Conservation (phyloP, 2,329 filamentous ascomycete species). For the Pestalotiopsis sp. region DNA sequence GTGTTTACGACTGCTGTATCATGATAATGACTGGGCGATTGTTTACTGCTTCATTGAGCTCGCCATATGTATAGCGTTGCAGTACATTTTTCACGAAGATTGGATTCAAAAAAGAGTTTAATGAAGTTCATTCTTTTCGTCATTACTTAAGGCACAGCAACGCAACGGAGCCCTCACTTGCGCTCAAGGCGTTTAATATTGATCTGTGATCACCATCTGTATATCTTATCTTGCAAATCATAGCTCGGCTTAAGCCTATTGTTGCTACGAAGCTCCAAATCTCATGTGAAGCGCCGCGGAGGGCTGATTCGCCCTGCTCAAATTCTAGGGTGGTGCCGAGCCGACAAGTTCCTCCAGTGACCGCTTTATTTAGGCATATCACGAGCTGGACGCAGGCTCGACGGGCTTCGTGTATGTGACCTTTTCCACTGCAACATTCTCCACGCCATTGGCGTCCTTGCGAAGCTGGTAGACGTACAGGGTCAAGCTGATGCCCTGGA, state of each 20-base stretch:
- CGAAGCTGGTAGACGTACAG: conserved; percentile 90
- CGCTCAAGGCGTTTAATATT: not conserved
- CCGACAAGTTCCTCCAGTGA: not conserved
- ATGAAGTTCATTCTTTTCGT: conserved; percentile 15
- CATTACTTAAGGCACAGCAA: not conserved
- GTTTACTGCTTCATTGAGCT: conserved; percentile 10
- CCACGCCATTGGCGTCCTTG: conserved; percentile 73
- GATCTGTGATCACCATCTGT: not conserved
- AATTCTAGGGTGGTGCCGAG: not conserved
- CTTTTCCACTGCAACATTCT: conserved; percentile 83
- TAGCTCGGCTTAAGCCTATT: too few relatives aligned
- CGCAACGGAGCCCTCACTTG: not conserved
- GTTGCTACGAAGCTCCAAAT: not conserved
- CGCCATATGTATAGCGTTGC: conserved; percentile 24
- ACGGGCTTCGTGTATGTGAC: conserved; percentile 81
- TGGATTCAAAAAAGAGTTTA: conserved; percentile 16
- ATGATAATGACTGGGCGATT: conserved; percentile 13
- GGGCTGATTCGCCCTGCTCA: not conserved
- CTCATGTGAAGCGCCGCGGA: not conserved
- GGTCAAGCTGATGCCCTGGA: conserved; percentile 93
- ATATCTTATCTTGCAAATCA: too few relatives aligned
- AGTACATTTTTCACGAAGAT: conserved; percentile 18
- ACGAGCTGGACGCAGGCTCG: conserved; percentile 50
- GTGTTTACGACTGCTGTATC: conserved; percentile 10
- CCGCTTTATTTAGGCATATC: conserved; percentile 37